A percentile compares a stretch with the other conserved stretches of the same genome.
Conservation (phyloP, 2,329 filamentous ascomycete genomes). For the Didymella lethalis region DNA sequence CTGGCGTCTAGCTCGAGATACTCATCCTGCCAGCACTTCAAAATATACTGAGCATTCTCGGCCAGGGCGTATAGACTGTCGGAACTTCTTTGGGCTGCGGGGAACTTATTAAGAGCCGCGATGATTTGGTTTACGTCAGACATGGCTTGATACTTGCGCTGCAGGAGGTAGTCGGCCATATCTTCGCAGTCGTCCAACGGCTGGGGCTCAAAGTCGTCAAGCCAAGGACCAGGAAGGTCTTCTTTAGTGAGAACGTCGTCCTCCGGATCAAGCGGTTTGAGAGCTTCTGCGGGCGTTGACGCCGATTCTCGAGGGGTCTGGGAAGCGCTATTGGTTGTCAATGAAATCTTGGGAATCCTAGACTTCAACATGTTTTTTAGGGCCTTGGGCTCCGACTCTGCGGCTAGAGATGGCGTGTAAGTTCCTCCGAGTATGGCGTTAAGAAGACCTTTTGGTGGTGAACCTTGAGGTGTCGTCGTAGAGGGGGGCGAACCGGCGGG, state of each 20-base stretch:
- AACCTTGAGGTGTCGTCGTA: slow-evolving; percentile 26
- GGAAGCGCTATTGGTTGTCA: slow-evolving; percentile 32
- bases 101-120: slow-evolving; percentile 53
- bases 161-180: slow-evolving; percentile 53
- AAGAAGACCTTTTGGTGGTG: slow-evolving; percentile 32
- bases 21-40: slow-evolving; percentile 67
- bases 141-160: slow-evolving; percentile 53
- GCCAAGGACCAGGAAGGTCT: slow-evolving; percentile 50
- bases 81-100: slow-evolving; percentile 54
- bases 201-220: slow-evolving; percentile 39
- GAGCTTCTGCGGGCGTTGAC: slow-evolving; percentile 37
- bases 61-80: slow-evolving; percentile 65
- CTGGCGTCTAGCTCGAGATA: slow-evolving; percentile 62
- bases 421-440: slow-evolving; percentile 22
- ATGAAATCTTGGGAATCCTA: slow-evolving; percentile 33
- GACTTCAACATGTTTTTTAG: slow-evolving; percentile 22
- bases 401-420: slow-evolving; percentile 13
- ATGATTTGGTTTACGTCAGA: slow-evolving; percentile 54
- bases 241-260: slow-evolving; percentile 48
- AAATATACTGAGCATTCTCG: slow-evolving; percentile 60
- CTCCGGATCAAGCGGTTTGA: slow-evolving; percentile 39
- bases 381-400: slow-evolving; percentile 20
- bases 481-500: slow-evolving; percentile 25
- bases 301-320: slow-evolving; percentile 39
- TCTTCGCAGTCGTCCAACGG: slow-evolving; percentile 49